Conservation (phyloP, 225 moss, liverwort and hornwort genomes). For the Anthoceros angustus region DNA sequence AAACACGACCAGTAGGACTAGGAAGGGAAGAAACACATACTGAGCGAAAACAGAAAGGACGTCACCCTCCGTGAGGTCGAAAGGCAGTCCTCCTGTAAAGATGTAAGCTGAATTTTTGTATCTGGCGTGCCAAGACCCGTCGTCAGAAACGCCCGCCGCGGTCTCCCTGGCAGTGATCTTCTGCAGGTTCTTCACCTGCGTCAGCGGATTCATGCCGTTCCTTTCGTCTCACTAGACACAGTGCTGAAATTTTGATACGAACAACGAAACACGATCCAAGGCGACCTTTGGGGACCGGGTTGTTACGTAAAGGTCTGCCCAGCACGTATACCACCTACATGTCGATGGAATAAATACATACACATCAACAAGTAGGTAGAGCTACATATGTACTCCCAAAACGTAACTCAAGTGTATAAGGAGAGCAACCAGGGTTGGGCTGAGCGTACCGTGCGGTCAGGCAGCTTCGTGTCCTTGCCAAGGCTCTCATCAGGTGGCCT, state of each 20-base stretch:
- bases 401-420: too few relatives aligned
- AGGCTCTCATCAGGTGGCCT: too few relatives aligned
- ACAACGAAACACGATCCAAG: not conserved
- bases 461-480: too few relatives aligned
- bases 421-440: too few relatives aligned
- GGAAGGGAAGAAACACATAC: slow-evolving; percentile 18
- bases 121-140: slow-evolving; percentile 94
- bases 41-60: slow-evolving; percentile 88
- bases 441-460: too few relatives aligned
- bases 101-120: slow-evolving; percentile 89
- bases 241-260: not conserved
- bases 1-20: not conserved
- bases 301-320: too few relatives aligned
- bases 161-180: slow-evolving; percentile 81
- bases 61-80: slow-evolving; percentile 86
- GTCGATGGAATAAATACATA: too few relatives aligned
- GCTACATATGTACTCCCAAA: too few relatives aligned
- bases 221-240: not conserved
- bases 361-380: too few relatives aligned
- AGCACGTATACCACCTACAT: too few relatives aligned
- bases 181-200: slow-evolving; percentile 91
- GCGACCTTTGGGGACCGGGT: too few relatives aligned
- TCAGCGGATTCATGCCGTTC: slow-evolving; percentile 65
- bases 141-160: slow-evolving; percentile 65
- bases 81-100: slow-evolving; percentile 68